Evolutionary conservation across 1,284 basidiomycete species (phyloP), one percentile per base, ranked within the genome.

Genomic region (Cryptococcus sp.): DNA sequence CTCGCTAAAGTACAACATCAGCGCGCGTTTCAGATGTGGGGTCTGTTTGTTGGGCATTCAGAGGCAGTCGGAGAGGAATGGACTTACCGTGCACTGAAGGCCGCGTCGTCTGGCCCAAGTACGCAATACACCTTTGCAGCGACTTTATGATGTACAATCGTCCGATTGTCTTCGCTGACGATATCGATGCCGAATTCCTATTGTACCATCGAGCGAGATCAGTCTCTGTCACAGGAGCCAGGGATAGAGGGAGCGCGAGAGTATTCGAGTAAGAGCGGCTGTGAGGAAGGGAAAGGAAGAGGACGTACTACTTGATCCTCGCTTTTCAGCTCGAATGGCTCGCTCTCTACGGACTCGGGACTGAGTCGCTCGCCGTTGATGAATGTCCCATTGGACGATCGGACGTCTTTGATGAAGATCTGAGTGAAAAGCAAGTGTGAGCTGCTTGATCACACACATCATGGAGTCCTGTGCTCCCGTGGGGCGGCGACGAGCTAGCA

Each of bases 171-270:
- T 73, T 99, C 95, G 61, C 92, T 92, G 57, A 97, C 90, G 63
- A 99, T 99, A 80, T 99, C 96, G 75, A 99, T 99, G 61, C 95
- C 94, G 74, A 97, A 97, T 85, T 98, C 94, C 91, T 93, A 70
- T 0, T 55, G 23, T 7, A n/a, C 6, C 25, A 25, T 3, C 6
- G 40, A 35, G 1, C 13, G 5, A 35, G 10, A 15, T 27, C 16
- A 43, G 22, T 22, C 41, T 15, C n/a, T 16, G 7, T n/a, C 55
- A 53, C 54, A n/a, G 27, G 13, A 49, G 19, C 17, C 15, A 19
- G 5, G 46, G 57, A 3, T 6, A 25, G 25, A 6, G 6, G 25
- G 6, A 25, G 5, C 2, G 5, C 19, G 35, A 7, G 30, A 4
- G 3, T 35, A 5, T 4, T 46, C 47, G 23, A 16, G 47, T 17